Percentiles rank a stretch among this genome's conserved stretches.
phyloP scores from a whole-genome alignment of 331 rosid genomes.

The Quercus tomentella region DNA sequence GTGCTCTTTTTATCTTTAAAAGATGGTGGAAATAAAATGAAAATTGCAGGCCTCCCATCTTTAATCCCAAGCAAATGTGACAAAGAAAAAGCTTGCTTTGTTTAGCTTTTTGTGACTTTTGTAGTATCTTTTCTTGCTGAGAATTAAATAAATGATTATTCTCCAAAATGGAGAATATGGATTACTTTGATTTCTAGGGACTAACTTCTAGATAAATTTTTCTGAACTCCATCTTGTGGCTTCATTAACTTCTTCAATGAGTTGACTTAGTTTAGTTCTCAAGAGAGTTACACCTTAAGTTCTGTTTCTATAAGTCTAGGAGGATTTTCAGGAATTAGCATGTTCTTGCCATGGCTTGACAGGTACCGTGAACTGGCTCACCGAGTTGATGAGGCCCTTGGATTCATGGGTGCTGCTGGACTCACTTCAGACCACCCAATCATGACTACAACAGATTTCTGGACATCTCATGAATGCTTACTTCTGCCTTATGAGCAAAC shows the following conservation, averaged over 20 bases:
- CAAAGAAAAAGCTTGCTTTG: background rate
- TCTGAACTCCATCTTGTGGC: background rate
- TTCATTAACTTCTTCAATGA: background rate
- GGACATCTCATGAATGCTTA: conserved; percentile 87
- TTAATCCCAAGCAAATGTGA: background rate
- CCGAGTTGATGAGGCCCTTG: conserved; percentile 86
- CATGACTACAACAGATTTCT: conserved; percentile 70
- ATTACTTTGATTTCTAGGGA: too few relatives aligned
- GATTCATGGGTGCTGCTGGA: conserved; percentile 72
- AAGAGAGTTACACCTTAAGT: background rate
- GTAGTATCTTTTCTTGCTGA: background rate
- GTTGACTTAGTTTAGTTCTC: background rate
- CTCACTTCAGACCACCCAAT: conserved; percentile 69
- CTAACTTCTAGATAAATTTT: background rate
- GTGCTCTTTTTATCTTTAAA: background rate
- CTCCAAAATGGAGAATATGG: too few relatives aligned
- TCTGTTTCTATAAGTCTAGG: background rate
- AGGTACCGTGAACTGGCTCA: conserved; percentile 80
- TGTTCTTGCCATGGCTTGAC: conserved; percentile 10
- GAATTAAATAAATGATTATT: background rate
- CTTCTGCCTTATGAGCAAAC: conserved; percentile 81
- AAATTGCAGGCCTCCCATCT: background rate
- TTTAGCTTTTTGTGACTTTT: background rate
- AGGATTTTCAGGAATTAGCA: background rate
- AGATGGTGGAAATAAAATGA: background rate